A percentile compares a stretch with the other conserved stretches of the same genome.
Conservation (phyloP, 2,329 filamentous ascomycete genomes). For the Mollisia scopiformis region DNA sequence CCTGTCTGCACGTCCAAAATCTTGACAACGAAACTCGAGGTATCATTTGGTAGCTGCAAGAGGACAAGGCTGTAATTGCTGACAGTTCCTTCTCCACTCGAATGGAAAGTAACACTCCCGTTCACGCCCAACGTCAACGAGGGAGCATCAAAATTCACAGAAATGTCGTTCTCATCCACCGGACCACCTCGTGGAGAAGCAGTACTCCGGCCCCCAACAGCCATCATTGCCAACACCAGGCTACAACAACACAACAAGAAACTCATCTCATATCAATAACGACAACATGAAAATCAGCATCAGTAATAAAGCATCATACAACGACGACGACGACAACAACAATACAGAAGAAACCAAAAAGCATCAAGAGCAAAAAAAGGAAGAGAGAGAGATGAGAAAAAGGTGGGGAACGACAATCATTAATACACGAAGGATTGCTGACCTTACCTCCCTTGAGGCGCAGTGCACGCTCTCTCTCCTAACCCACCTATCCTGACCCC, state of each 20-base stretch:
- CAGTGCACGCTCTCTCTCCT: too few relatives aligned
- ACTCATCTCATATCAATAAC: constrained; percentile 1
- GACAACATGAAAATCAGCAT: neutral
- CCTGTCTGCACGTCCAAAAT: neutral
- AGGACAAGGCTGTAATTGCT: neutral
- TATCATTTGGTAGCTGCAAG: neutral
- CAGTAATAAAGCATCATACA: too few relatives aligned
- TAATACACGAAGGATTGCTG: neutral
- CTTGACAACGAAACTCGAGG: neutral
- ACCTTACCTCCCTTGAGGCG: neutral
- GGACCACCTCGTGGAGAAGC: neutral
- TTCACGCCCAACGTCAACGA: neutral
- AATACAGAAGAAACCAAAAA: neutral
- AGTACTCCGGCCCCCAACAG: neutral
- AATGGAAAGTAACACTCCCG: neutral
- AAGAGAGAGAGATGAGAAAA: neutral
- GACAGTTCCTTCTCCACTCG: neutral
- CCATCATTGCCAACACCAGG: constrained; percentile 11
- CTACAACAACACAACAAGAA: constrained; percentile 1
- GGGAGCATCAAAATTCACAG: neutral
- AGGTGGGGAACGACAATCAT: neutral
- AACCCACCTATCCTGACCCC: neutral
- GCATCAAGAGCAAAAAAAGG: neutral
- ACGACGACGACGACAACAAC: too few relatives aligned
- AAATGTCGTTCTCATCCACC: too few relatives aligned